Conservation (phyloP, 345 rosid species). For the Populus pruinosa region DNA sequence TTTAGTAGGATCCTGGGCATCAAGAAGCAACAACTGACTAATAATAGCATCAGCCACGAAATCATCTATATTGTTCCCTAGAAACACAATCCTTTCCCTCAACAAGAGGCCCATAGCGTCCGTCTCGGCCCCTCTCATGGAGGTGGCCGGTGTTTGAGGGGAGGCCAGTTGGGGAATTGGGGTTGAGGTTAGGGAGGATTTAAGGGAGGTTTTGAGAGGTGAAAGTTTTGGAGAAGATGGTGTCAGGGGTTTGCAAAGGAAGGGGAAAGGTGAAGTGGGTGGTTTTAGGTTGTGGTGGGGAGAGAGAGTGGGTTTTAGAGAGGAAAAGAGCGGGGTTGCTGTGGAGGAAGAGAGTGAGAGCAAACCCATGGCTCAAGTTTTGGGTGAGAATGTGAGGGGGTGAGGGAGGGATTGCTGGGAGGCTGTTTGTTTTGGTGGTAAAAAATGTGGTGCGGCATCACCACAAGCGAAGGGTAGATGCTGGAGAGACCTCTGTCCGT, state of each 20-base stretch:
- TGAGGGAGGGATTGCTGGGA: background rate
- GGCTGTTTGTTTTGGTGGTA: too few species aligned
- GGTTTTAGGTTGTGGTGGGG: background rate
- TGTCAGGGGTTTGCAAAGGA: constrained; percentile 3
- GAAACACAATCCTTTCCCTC: constrained; percentile 75
- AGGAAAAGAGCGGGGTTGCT: constrained; percentile 31
- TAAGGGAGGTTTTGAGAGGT: constrained; percentile 28
- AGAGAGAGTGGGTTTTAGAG: constrained; percentile 21
- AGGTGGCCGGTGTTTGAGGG: constrained; percentile 59
- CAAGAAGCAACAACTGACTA: constrained; percentile 79
- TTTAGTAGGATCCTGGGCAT: constrained; percentile 82
- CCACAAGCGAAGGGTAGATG: too few species aligned
- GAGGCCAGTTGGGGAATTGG: constrained; percentile 17
- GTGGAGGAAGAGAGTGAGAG: constrained; percentile 43
- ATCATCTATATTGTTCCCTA: constrained; percentile 74
- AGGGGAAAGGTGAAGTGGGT: constrained; percentile 4
- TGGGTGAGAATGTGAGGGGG: background rate
- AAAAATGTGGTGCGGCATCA: too few species aligned
- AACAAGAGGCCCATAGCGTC: constrained; percentile 90
- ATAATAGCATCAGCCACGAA: constrained; percentile 82
- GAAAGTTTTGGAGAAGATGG: constrained; percentile 23
- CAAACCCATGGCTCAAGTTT: constrained; percentile 37
- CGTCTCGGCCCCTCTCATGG: constrained; percentile 67
- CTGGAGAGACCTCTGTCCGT: background rate
- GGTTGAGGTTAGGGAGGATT: constrained; percentile 32